Base-by-base conservation (phyloP, 176 grass and related monocot genomes). In the Bromus sterilis region DNA sequence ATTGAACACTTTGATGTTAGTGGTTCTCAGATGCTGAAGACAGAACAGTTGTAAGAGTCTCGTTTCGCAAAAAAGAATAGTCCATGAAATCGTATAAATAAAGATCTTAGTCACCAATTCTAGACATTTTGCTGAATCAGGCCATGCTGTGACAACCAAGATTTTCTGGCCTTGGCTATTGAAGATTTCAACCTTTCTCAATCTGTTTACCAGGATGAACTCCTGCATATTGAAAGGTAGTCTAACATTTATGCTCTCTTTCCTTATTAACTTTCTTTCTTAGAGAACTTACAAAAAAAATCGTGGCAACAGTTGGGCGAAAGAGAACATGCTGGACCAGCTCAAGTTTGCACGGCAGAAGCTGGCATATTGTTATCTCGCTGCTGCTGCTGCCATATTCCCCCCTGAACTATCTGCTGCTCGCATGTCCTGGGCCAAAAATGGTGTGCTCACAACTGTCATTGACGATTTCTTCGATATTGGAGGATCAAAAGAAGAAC, bases 381-480 rank as follows among this genome's bases (percentile, higher is more conserved):
- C 94, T 78, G 84, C 77, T 73, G 85, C 94, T 46, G 87, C 85
- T 36, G 89, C 87, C 51, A 75, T 94, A 57, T 97, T 76, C 40
- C 81, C 80, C 21, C 85, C 83, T 58, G 80, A 97, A 68, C 41
- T 90, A 4, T 86, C 82, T 18, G 83, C 92, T 69, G 91, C 87
- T 34, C 87, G 89, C 60, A 89, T 89, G 21, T 82, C 75, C 21
- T 97, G 87, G 89, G 55, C 89, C 3, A 85, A 89, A 87, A 94
- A 92, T 85, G 77, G 53, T 26, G 89, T 92, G 11, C 90, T 97
- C 23, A 87, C 89, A 18, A 92, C 87, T 13, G 16, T 92, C 1
- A 80, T 91, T 21, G 91, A 97, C 13, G 94, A 97, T 71, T 92
- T 97, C 76, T 97, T 97, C 37, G 94, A 97, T 41, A 36, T 90